Evolutionary conservation across 306 rosid genomes (phyloP), one percentile per base, ranked within the genome.

Genomic region (Rosa rugosa): DNA sequence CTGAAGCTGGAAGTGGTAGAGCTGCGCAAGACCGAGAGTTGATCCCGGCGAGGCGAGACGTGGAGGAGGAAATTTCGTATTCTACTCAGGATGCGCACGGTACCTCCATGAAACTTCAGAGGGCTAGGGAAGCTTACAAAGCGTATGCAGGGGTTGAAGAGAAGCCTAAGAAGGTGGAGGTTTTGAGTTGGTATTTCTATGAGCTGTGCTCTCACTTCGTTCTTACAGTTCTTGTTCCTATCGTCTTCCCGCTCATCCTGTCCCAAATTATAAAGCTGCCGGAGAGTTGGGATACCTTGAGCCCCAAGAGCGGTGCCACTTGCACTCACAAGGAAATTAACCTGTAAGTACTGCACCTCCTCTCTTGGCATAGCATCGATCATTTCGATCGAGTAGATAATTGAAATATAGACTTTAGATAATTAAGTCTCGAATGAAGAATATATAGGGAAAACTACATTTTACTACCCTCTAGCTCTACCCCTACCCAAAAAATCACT

Each of bases 231-330:
- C 89, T 94, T 44, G 75, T 94, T 27, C 98, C 97, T 16, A 65
- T 94, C 0, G 93, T 94, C 3, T 94, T 94, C 75, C 98, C 98
- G 31, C 96, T 94, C 83, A 85, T 94, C 38, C 86, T 94, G 64
- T 81, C 88, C 77, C 97, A 90, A 84, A 82, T 91, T 25, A 87
- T 83, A 40, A 62, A 76, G 3, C 36, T 62, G 4, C 80, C 90
- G 4, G 46, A 41, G 59, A 41, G 82, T 22, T 87, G 84, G 89
- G 9, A 41, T 11, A 1, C 14, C 65, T 62, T 62, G 40, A 73
- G 17, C 59, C 79, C 66, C 79, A 83, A 77, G 11, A 79, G 76
- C 8, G 81, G 76, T 17, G 12, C 71, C n/a, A 67, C 38, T 79
- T 94, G 98, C 77, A 18, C 69, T 17, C 78, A 75, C 9, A 89